These are phyloP conservation scores for Tolypocladium tropicale DNA, from an alignment of 2,329 filamentous ascomycete species.

Conservation along the genomic window DNA sequence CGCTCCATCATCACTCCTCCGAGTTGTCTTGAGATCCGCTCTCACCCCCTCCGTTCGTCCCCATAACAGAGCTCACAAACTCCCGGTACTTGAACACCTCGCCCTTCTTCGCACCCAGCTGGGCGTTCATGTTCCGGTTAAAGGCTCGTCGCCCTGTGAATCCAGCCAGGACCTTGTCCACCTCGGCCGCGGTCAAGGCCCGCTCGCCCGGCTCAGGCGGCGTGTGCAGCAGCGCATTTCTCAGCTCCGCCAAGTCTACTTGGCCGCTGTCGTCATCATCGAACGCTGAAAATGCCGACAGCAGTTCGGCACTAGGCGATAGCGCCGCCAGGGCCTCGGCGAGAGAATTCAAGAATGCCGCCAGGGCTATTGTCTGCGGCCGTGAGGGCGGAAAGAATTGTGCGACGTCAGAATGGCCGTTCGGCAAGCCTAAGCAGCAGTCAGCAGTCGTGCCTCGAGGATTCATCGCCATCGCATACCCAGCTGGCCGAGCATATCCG, in stretches of 20 bases:
- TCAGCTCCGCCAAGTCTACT: slow-evolving; percentile 72
- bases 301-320: slow-evolving; percentile 68
- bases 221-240: slow-evolving; percentile 74
- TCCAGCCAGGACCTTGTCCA: slow-evolving; percentile 78
- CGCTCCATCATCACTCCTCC: slow-evolving; percentile 8
- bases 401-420: slow-evolving; percentile 59
- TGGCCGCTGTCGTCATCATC: slow-evolving; percentile 94
- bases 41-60: slow-evolving; percentile 32
- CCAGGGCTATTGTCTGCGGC: slow-evolving; percentile 67
- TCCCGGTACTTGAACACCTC: slow-evolving; percentile 94
- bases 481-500: slow-evolving; percentile 77
- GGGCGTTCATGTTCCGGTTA: slow-evolving; percentile 47
- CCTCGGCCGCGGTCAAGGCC: slow-evolving; percentile 58
- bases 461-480: slow-evolving; percentile 37
- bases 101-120: slow-evolving; percentile 52
- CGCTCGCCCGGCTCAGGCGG: slow-evolving; percentile 63
- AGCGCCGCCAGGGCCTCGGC: slow-evolving; percentile 64
- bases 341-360: slow-evolving; percentile 75
- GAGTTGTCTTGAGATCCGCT: slow-evolving; percentile 15
- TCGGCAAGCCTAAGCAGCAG: slow-evolving; percentile 55
- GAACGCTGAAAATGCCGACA: slow-evolving; percentile 88
- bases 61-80: slow-evolving; percentile 65
- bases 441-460: slow-evolving; percentile 1
- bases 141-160: slow-evolving; percentile 82
- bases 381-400: slow-evolving; percentile 71